Percentiles rank a stretch among this genome's conserved stretches.
Conservation (phyloP, 192 early-diverging fungal species). For the Backusella australiensis region DNA sequence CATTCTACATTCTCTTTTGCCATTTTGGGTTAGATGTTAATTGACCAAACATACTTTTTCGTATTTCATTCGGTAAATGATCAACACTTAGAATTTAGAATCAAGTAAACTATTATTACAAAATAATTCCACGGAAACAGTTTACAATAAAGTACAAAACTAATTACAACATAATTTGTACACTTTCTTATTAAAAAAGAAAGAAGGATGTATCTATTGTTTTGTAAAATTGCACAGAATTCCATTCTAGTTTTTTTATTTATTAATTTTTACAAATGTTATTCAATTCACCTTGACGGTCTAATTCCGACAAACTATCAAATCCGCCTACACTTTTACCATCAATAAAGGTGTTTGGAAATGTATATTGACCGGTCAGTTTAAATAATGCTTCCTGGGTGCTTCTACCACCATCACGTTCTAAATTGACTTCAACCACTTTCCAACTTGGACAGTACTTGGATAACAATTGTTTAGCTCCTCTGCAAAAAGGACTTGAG, state of each 20-base stretch:
- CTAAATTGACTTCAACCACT: slow-evolving; percentile 27
- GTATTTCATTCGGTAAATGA: neutral
- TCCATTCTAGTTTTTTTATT: neutral
- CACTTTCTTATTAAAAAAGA: neutral
- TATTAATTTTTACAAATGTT: slow-evolving; percentile 1
- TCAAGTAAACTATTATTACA: neutral
- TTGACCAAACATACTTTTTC: neutral
- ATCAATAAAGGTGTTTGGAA: slow-evolving; percentile 26
- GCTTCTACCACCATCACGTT: slow-evolving; percentile 3
- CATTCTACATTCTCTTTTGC: neutral
- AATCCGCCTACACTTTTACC: slow-evolving; percentile 27
- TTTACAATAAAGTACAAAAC: neutral
- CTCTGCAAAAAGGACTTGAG: slow-evolving; percentile 30
- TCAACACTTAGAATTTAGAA: neutral
- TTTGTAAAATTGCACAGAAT: neutral
- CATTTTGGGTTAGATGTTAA: neutral
- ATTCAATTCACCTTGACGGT: slow-evolving; percentile 8
- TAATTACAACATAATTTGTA: neutral
- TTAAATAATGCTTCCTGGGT: slow-evolving; percentile 25
- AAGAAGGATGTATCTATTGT: neutral
- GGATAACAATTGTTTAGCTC: slow-evolving; percentile 23
- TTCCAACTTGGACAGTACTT: slow-evolving; percentile 17
- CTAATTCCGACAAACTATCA: slow-evolving; percentile 23
- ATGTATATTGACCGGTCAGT: slow-evolving; percentile 17
- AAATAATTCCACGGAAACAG: neutral